Conservation (phyloP, 2,329 filamentous ascomycete genomes). For the Coleophoma eucalyptorum region DNA sequence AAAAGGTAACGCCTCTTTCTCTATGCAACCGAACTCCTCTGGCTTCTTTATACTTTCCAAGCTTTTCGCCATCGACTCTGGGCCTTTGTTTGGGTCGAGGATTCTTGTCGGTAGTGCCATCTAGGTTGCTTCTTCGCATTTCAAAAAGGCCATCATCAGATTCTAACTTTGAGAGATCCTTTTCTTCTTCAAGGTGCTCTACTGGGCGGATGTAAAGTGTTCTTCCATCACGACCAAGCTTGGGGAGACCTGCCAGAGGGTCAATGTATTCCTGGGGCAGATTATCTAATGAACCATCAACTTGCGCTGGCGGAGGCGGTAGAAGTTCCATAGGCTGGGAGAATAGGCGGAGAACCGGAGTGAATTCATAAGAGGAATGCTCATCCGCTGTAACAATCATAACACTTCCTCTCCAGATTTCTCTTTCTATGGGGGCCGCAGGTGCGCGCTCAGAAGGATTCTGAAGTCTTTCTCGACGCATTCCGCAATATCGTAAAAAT, state of each 20-base stretch:
- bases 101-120: slow-evolving; percentile 45
- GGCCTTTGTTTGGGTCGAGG: slow-evolving; percentile 50
- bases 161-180: slow-evolving; percentile 76
- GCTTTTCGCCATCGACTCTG: slow-evolving; percentile 71
- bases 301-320: slow-evolving; percentile 69
- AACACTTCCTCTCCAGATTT: slow-evolving; percentile 88
- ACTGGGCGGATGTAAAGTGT: slow-evolving; percentile 86
- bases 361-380: slow-evolving; percentile 76
- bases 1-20: slow-evolving; percentile 89
- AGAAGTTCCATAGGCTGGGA: slow-evolving; percentile 80
- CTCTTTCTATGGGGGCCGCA: slow-evolving; percentile 48
- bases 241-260: slow-evolving; percentile 82
- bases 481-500: slow-evolving; percentile 82
- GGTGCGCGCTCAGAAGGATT: slow-evolving; percentile 30
- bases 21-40: slow-evolving; percentile 77
- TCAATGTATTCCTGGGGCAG: slow-evolving; percentile 82
- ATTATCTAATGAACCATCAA: slow-evolving; percentile 56
- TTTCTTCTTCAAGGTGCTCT: slow-evolving; percentile 75
- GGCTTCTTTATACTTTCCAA: slow-evolving; percentile 79
- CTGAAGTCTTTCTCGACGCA: slow-evolving; percentile 56
- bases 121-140: slow-evolving; percentile 50
- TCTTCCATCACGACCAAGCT: slow-evolving; percentile 78
- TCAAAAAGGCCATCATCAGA: slow-evolving; percentile 83
- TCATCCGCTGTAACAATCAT: slow-evolving; percentile 93
- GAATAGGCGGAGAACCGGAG: slow-evolving; percentile 81